Evolutionary conservation across 2,329 filamentous ascomycete species (phyloP), one percentile per base, ranked within the genome.

Genomic region (Sporothrix inflata): DNA sequence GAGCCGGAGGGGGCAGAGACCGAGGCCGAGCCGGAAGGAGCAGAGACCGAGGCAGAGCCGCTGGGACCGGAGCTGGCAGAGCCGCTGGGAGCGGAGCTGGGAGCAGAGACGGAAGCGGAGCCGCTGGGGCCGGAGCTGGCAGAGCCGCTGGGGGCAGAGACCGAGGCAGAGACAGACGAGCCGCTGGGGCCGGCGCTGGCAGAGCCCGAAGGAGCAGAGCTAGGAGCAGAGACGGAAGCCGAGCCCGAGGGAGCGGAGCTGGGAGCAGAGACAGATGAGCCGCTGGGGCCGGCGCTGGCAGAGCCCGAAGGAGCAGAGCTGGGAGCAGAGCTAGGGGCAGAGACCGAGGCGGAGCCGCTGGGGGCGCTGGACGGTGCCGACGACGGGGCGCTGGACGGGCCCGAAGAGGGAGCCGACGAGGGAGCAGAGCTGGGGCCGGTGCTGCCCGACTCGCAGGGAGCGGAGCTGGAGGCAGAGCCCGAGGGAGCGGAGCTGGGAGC

Each of bases 71-170:
- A 49, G 47, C 47, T 49, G 47, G 14, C 19, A 24, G 34, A 11
- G 9, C 34, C 11, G 60, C 69, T 76, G 47, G 77, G n/a, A 16
- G 34, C 60, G 3, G 47, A 49, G 47, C 47, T 49, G 47, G 14
- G 6, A 14, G n/a, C 19, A 38, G 7, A 21, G 8, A 57, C 42
- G 0, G 66, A 38, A 30, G 47, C 27, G 12, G 61, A 38, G 65
- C 63, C 63, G 51, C 38, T 9, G 3, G 57, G 69, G 73, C 71
- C 12, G 38, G 74, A 77, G 63, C 74, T 71, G 47, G 75, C 27
- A 19, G 61, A 38, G 65, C 63, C 63, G 51, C 49, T 16, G 7
- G 57, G 34, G 16, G 34, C 16, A 7, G 63, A 38, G 40, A 27
- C 60, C 14, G 6, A 51, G 8, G 24, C 27, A 9, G 38, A 40